Evolutionary conservation across 2,329 filamentous ascomycete genomes (phyloP), one percentile per base, ranked within the genome.

Genomic region (Colletotrichum costaricense): DNA sequence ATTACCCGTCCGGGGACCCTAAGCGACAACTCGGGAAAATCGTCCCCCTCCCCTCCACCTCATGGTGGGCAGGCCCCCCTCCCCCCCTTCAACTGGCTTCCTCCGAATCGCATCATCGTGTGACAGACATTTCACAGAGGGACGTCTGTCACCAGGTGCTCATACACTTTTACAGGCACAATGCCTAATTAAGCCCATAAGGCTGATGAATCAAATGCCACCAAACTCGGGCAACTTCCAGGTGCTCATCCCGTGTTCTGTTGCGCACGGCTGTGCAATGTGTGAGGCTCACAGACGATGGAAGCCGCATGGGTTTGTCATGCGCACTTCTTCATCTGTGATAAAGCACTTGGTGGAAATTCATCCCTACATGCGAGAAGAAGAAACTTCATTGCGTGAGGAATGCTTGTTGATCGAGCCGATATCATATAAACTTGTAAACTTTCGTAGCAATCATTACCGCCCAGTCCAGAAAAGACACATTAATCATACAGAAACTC

Each of bases 391-490:
- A 54, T 26, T n/a, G 5, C 24, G 22, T 12, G 33, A 65, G 24
- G 22, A 28, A 49, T 46, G 19, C n/a, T 19, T 24, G 42, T n/a
- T 12, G 24, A 26, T 16, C 5, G 8, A 26, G 22, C 22, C 33
- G 26, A 12, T 54, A 4, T 16, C 30, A 28, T 26, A 46, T 35
- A 49, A 67, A 42, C 9, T 60, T 62, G 26, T 16, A 42, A 60
- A 28, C n/a, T 65, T 70, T 69, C 59, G 33, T 69, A 33, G 26
- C 26, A 60, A 35, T 59, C 55, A 38, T 73, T 42, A 55, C 66
- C 26, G 54, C 59, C 70, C 65, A 24, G 12, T 49, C 42, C 42
- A 54, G 30, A 67, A 54, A 54, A 30, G 59, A 38, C 35, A 22
- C 42, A 30, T 19, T 35, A 56, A 24, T 58, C 28, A 28, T 56